phyloP scores from a whole-genome alignment of 176 grass and related monocot species.

The Triticum monococcum region DNA sequence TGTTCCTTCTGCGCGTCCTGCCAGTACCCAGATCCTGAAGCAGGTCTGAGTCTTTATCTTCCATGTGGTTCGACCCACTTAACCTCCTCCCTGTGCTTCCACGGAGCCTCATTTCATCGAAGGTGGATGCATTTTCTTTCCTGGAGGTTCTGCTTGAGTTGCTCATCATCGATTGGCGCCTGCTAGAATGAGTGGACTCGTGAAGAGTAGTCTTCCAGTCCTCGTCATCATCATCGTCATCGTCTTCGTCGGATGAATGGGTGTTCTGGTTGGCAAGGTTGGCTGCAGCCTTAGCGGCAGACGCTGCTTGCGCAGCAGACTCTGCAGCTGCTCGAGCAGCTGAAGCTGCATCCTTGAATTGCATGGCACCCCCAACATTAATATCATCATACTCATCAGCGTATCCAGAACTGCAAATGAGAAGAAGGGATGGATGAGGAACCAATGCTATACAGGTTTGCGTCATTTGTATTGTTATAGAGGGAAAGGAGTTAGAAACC shows the following conservation, averaged over 20 bases:
- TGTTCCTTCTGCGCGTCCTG: slow-evolving; percentile 49
- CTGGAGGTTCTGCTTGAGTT: slow-evolving; percentile 41
- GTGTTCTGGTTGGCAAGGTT: slow-evolving; percentile 49
- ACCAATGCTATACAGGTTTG: background rate
- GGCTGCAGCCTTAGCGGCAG: slow-evolving; percentile 77
- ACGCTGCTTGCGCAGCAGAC: slow-evolving; percentile 71
- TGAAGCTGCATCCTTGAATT: slow-evolving; percentile 82
- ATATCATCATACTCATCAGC: slow-evolving; percentile 38
- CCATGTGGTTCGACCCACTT: slow-evolving; percentile 31
- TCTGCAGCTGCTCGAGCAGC: slow-evolving; percentile 80
- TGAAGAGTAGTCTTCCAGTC: slow-evolving; percentile 17
- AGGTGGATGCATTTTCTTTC: slow-evolving; percentile 42
- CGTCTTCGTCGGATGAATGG: slow-evolving; percentile 23
- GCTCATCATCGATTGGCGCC: slow-evolving; percentile 43
- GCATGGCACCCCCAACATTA: background rate
- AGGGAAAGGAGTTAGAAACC: slow-evolving; percentile 38
- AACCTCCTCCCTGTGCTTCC: slow-evolving; percentile 50
- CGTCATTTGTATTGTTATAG: background rate
- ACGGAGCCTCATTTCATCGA: slow-evolving; percentile 39
- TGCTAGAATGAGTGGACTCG: slow-evolving; percentile 13
- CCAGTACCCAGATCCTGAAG: slow-evolving; percentile 31
- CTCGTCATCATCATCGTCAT: background rate
- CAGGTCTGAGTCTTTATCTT: slow-evolving; percentile 38
- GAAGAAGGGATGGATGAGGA: slow-evolving; percentile 15
- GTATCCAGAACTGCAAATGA: slow-evolving; percentile 29